phyloP scores from a whole-genome alignment of 805 yeast species.

The Brettanomyces anomalus region DNA sequence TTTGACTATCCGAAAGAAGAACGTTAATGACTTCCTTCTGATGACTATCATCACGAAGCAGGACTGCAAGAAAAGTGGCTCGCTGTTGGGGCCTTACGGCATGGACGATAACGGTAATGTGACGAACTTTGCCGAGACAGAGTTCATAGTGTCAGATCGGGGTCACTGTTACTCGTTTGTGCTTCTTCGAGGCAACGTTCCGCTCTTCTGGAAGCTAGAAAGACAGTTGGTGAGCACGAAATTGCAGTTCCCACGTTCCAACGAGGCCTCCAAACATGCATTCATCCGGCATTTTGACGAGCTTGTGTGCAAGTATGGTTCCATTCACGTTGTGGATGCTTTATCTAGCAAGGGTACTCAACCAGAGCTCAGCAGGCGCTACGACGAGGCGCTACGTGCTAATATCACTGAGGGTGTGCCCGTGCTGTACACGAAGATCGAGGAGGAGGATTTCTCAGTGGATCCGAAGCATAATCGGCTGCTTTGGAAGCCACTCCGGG shows the following conservation, averaged over 20 bases:
- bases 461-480: slow-evolving; percentile 16
- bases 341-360: slow-evolving; percentile 33
- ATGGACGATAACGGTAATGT: slow-evolving; percentile 46
- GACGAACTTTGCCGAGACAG: slow-evolving; percentile 45
- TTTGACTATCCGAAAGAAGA: slow-evolving; percentile 25
- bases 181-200: slow-evolving; percentile 44
- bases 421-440: slow-evolving; percentile 27
- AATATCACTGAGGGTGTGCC: slow-evolving; percentile 3
- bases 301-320: slow-evolving; percentile 38
- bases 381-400: slow-evolving; percentile 20
- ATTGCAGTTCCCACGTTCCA: slow-evolving; percentile 39
- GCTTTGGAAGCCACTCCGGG: slow-evolving; percentile 17
- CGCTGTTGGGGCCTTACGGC: slow-evolving; percentile 48
- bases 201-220: slow-evolving; percentile 46
- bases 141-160: slow-evolving; percentile 31
- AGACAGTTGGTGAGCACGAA: slow-evolving; percentile 35
- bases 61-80: slow-evolving; percentile 36
- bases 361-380: slow-evolving; percentile 35
- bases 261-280: slow-evolving; percentile 46
- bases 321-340: slow-evolving; percentile 41
- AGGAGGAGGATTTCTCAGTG: slow-evolving; percentile 17
- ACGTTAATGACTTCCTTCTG: slow-evolving; percentile 15
- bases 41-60: slow-evolving; percentile 46
- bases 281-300: slow-evolving; percentile 41
- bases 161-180: slow-evolving; percentile 33